Conservation (phyloP, 208 protist species). For the Trypanosoma lewisi region DNA sequence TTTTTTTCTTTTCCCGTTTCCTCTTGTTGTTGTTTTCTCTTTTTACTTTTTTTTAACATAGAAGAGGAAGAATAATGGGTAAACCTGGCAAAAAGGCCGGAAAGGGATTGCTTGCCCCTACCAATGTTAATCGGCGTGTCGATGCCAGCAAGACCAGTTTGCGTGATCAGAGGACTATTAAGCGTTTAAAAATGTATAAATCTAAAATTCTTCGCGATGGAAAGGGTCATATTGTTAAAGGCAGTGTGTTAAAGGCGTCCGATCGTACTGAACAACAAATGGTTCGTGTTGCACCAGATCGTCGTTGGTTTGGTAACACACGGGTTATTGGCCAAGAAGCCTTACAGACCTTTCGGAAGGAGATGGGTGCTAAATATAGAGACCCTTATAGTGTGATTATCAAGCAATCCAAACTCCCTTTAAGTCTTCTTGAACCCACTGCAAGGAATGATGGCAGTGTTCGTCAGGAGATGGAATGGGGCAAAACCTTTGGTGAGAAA, state of each 20-base stretch:
- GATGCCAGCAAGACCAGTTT: slow-evolving; percentile 83
- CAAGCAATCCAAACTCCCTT: slow-evolving; percentile 96
- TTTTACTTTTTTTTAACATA: slow-evolving; percentile 33
- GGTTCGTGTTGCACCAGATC: slow-evolving; percentile 94
- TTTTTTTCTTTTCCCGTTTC: no score
- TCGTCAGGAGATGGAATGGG: slow-evolving; percentile 94
- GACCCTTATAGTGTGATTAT: slow-evolving; percentile 98
- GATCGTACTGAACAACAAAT: slow-evolving; percentile 86
- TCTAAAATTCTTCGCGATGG: slow-evolving; percentile 88
- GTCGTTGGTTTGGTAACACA: slow-evolving; percentile 98
- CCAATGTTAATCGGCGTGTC: slow-evolving; percentile 74
- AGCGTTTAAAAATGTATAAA: slow-evolving; percentile 89
- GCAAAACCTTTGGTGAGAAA: slow-evolving; percentile 96
- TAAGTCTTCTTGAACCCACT: slow-evolving; percentile 90
- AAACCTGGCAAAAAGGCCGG: slow-evolving; percentile 90
- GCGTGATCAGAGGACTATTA: slow-evolving; percentile 82
- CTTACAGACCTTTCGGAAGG: slow-evolving; percentile 95
- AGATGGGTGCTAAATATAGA: slow-evolving; percentile 92
- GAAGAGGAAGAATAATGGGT: slow-evolving; percentile 51
- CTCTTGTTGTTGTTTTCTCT: no score
- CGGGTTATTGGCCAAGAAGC: slow-evolving; percentile 95
- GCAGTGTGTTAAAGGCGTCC: slow-evolving; percentile 83
- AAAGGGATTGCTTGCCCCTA: slow-evolving; percentile 84
- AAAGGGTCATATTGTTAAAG: slow-evolving; percentile 91
- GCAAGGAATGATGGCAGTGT: slow-evolving; percentile 86